Base-by-base conservation (phyloP, 1,139 yeast species). In the Magnusiomyces magnusii region DNA sequence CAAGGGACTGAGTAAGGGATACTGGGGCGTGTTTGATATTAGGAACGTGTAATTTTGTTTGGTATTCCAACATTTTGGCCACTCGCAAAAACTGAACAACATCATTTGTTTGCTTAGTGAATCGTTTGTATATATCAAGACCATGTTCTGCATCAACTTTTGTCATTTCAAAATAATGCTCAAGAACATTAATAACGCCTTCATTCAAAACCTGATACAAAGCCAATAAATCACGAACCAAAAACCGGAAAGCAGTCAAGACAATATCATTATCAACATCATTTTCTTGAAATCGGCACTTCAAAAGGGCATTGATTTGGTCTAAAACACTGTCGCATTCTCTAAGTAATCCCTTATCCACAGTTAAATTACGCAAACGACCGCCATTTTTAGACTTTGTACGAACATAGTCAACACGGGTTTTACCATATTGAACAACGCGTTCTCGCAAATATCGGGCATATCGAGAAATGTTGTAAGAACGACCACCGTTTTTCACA, bases 21-120 rank as follows among this genome's bases (percentile, higher is more conserved):
- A 97, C 92, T 17, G 98, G 98, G 0, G 98, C 97, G 73, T 93
- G 99, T 71, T 90, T 90, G 62, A 93, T 92, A 17, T 96, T 92
- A 31, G 99, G 99, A 36, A 93, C 96, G 69, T 87, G 91, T 62
- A 93, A 77, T 67, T 91, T 91, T 0, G 98, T 90, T 1, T 93
- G 84, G 68, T 85, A 82, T 71, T 90, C 96, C 66, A 89, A 77
- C 70, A 87, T 92, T 69, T 93, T 92, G 3, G 98, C 99, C 23
- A 87, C 85, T 66, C 95, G 83, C 67, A 93, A 78, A 71, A 87
- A 93, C 66, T 85, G 87, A 52, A 93, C 93, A 23, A 92, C 98
- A 68, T 86, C 86, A 58, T 86, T 85, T 0, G 99, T 93, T 70
- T 90, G 85, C 62, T 85, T 87, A 55, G 92, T 95, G 73, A 93